These are phyloP conservation scores for Groenewaldozyma tartarivorans DNA, from an alignment of 805 yeast species.

Conservation along the genomic window DNA sequence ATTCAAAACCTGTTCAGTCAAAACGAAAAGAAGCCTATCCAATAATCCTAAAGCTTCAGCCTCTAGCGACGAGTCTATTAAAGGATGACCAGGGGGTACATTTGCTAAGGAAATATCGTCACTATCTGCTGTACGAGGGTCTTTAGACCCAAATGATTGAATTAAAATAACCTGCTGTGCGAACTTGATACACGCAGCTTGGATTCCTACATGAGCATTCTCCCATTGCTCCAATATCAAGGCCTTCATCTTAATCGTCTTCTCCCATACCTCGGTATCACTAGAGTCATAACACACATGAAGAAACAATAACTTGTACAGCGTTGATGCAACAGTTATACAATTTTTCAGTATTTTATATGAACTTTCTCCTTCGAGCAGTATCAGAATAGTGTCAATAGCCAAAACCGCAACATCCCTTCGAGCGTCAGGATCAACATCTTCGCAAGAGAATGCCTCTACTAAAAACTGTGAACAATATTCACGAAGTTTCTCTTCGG, in stretches of 20 bases:
- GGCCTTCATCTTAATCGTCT: constrained; percentile 45
- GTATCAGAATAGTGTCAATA: constrained; percentile 19
- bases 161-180: constrained; percentile 49
- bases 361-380: constrained; percentile 17
- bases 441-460: constrained; percentile 28
- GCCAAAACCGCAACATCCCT: constrained; percentile 21
- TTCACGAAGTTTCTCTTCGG: constrained; percentile 24
- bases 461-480: constrained; percentile 31
- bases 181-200: constrained; percentile 64
- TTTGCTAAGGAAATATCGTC: constrained; percentile 39
- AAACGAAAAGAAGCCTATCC: constrained; percentile 49
- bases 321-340: constrained; percentile 32
- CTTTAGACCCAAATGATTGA: constrained; percentile 37
- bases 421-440: constrained; percentile 17
- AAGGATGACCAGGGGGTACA: constrained; percentile 52
- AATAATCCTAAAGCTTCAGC: constrained; percentile 63
- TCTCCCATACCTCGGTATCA: constrained; percentile 44
- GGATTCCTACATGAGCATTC: constrained; percentile 36
- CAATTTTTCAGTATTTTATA: constrained; percentile 29
- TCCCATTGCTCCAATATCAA: constrained; percentile 55
- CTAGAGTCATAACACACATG: constrained; percentile 31
- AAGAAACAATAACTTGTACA: constrained; percentile 40
- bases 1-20: constrained; percentile 47
- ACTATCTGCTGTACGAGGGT: constrained; percentile 22
- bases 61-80: constrained; percentile 50